These are phyloP conservation scores for Rosa persica DNA, from an alignment of 306 rosid genomes.

Conservation along the genomic window DNA sequence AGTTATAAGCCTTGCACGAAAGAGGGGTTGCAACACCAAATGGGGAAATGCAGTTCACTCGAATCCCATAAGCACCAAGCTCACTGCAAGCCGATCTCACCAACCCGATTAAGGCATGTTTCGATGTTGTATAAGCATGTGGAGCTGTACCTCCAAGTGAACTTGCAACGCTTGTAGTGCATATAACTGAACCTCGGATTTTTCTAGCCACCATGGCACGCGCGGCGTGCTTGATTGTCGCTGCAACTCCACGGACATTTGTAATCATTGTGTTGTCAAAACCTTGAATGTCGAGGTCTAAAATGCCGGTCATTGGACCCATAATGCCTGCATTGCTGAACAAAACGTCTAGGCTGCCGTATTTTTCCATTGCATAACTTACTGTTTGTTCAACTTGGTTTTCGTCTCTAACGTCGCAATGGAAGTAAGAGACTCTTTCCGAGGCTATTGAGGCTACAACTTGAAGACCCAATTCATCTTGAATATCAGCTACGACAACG, in stretches of 20 bases:
- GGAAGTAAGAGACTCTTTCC: constrained; percentile 53
- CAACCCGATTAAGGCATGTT: constrained; percentile 70
- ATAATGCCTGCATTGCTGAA: constrained; percentile 86
- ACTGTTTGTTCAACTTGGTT: constrained; percentile 61
- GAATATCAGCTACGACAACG: constrained; percentile 66
- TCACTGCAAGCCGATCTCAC: constrained; percentile 69
- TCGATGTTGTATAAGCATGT: constrained; percentile 57
- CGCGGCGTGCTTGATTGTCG: constrained; percentile 64
- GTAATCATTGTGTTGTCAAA: constrained; percentile 61
- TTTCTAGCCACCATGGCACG: constrained; percentile 64
- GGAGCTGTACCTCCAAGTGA: constrained; percentile 69
- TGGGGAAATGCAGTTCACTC: constrained; percentile 83
- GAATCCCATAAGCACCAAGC: constrained; percentile 71
- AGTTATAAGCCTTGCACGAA: constrained; percentile 47
- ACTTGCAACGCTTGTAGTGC: constrained; percentile 78
- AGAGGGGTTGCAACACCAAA: constrained; percentile 84
- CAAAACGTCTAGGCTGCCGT: constrained; percentile 61
- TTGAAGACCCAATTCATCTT: constrained; percentile 63
- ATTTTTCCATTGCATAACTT: constrained; percentile 47
- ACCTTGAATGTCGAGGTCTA: constrained; percentile 62
- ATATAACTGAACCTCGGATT: constrained; percentile 65
- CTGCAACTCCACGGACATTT: constrained; percentile 70
- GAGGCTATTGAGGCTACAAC: constrained; percentile 52
- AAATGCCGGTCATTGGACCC: constrained; percentile 55
- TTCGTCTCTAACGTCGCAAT: constrained; percentile 84